Evolutionary conservation across 495 filamentous ascomycete genomes (phyloP), one percentile per base, ranked within the genome.

Genomic region (Polyplosphaeria fusca): DNA sequence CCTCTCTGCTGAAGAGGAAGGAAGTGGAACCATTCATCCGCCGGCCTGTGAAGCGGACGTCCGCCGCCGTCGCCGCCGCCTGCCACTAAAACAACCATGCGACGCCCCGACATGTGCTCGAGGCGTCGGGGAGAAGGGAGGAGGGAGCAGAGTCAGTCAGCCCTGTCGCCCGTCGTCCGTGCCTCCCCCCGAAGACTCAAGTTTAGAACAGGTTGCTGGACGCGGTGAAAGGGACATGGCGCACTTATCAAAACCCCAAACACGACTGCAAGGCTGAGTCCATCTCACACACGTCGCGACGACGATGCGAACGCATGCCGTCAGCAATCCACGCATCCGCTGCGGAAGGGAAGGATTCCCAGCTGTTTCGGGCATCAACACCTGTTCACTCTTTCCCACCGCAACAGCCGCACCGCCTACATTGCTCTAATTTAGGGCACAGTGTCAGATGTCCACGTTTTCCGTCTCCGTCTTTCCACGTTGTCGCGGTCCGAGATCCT

Each of bases 241-340:
- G 22, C 24, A 11, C 18, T 16, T 2, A 7, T 28, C 24, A 25
- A 47, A 47, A 19, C 44, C 18, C n/a, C n/a, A n/a, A n/a, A n/a
- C 5, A 46, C 35, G 27, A 32, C 38, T 25, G 32, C 43, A 58
- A 37, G 54, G 54, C 45, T 50, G 45, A 58, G 45, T 51, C 14
- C 20, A 42, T 1, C 39, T 42, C 30, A 35, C 30, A 7, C 30
- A 14, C 30, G 14, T 35, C 30, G 7, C 14, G 30, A 11, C 30
- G 32, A n/a, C 27, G 24, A 19, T 26, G 30, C 45, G 44, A 26
- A 3, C 13, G 14, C 44, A 49, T 58, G 54, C 54, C 49, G 54
- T 58, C 54, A 58, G 54, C 54, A 47, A 32, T 50, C 46, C n/a
- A n/a, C 54, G 24, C 26, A 28, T 47, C 46, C 46, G 54, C 37